Base-by-base conservation (phyloP, 2,329 filamentous ascomycete genomes). In the Aspergillus costaricaensis region DNA sequence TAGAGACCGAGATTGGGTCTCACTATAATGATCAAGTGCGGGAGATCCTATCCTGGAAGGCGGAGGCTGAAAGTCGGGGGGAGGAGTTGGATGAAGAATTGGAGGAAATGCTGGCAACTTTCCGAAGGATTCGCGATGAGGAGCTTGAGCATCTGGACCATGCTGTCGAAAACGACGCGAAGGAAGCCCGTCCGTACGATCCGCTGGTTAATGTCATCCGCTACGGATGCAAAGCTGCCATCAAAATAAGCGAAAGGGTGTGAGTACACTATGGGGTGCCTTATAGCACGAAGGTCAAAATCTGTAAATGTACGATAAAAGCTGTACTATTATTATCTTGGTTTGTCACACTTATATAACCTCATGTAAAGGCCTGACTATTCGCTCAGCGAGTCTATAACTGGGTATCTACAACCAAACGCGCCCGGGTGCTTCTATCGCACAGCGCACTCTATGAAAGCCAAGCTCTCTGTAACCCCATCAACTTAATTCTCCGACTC, bases 121-220 rank as follows among this genome's bases (percentile, higher is more conserved):
- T 98, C 65, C 85, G 93, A 70, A 82, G 88, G 70, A 97, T 97
- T 72, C 83, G 95, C 23, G 95, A 99, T 73, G 95, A 99, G 79
- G 95, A 99, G 79, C 79, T 99, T 59, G 95, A 99, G 82, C 95
- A 99, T 81, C 79, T 99, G 66, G 95, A 99, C 75, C 91, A 96
- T 79, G 95, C 95, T 0, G 90, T 99, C 19, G 90, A 95, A 74
- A 90, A 98, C 72, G 94, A 98, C 79, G 89, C 93, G 2, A 92
- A 95, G 77, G 87, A 92, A 77, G 95, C 95, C 5, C 86, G 88
- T 75, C 93, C 94, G 30, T 94, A 98, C 76, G 93, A 94, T 82
- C 78, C 96, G 58, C 80, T 99, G 64, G 96, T 92, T 0, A 90
- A 90, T 48, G 84, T 93, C 7, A 97, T 99, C 69, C 84, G 93